Evolutionary conservation across 2,329 filamentous ascomycete genomes (phyloP), one percentile per base, ranked within the genome.

Genomic region (Sphaerostilbella broomeana): DNA sequence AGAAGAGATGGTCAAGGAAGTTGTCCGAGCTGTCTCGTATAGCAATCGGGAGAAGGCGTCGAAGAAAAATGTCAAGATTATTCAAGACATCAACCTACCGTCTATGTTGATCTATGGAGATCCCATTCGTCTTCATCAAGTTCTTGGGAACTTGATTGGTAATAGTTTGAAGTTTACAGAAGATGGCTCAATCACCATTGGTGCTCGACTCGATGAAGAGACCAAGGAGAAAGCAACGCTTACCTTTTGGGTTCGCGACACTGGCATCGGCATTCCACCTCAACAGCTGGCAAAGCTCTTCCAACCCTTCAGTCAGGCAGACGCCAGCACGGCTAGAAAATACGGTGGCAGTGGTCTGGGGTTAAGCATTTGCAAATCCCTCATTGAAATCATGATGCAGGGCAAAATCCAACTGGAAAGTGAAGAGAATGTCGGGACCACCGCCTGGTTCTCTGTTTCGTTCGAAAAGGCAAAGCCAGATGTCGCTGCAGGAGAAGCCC

Each of bases 101-200:
- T 78, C 90, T 1, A 81, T 95, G 65, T 68, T 82, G 30, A 79
- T 80, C 46, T 77, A 75, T 39, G 79, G 79, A 11, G 79, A 83
- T 45, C 78, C 79, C 0, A 79, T 81, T 42, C 73, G 79, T 21
- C 65, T 83, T 15, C 78, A 82, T 47, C 79, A 83, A 56, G 78
- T 82, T 1, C 65, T 82, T 4, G 85, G 86, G 49, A 95, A 95
- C 54, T 73, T 95, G 18, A 84, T 95, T 29, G 85, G 84, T 47
- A 95, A 95, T 65, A 90, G 85, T 55, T 82, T 95, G 61, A 95
- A 95, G 57, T 95, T 95, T 57, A 95, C 89, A 0, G 84, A 89
- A 42, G 75, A 82, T 42, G 89, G 89, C 1, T 85, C 83, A 0
- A 85, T 95, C 43, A 94, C 86, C 0, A 86, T 95, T 36, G 80